Conservation (phyloP, 1,284 basidiomycete species). For the Peniophora sp. region DNA sequence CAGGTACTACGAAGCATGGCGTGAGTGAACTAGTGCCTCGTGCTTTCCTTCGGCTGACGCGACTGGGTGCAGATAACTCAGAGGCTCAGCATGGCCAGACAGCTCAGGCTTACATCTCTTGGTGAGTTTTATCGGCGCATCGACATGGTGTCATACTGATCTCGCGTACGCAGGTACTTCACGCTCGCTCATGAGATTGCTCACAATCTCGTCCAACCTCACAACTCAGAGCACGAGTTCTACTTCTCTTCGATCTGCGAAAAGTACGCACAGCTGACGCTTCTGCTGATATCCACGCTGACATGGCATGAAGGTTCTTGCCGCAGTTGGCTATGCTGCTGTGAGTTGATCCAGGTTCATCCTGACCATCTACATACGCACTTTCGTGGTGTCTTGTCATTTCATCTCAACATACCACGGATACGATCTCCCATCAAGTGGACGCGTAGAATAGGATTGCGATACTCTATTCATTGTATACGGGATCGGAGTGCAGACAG, state of each 20-base stretch:
- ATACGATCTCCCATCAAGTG: no score
- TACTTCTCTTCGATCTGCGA: slow-evolving; percentile 91
- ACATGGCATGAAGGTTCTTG: no score
- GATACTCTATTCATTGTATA: no score
- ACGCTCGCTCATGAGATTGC: slow-evolving; percentile 89
- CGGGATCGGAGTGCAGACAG: no score
- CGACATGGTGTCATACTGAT: slow-evolving; percentile 1
- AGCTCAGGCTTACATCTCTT: slow-evolving; percentile 74
- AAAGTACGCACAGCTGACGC: slow-evolving; percentile 29
- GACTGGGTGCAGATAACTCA: slow-evolving; percentile 48
- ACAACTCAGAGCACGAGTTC: slow-evolving; percentile 87
- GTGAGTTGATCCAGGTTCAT: no score
- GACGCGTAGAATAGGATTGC: no score
- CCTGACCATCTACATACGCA: no score
- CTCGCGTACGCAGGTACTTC: slow-evolving; percentile 60
- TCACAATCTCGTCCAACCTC: slow-evolving; percentile 73
- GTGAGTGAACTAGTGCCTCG: slow-evolving; percentile 39
- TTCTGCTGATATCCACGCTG: no score
- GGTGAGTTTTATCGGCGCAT: slow-evolving; percentile 31
- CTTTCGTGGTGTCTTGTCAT: no score
- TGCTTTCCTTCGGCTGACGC: background rate
- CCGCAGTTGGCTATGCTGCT: no score
- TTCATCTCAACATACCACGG: no score
- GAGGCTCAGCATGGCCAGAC: slow-evolving; percentile 53
- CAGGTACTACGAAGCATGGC: slow-evolving; percentile 84